Percentiles rank a stretch among this genome's conserved stretches.
phyloP scores from a whole-genome alignment of 2,329 filamentous ascomycete species.

The Fusarium sp. region DNA sequence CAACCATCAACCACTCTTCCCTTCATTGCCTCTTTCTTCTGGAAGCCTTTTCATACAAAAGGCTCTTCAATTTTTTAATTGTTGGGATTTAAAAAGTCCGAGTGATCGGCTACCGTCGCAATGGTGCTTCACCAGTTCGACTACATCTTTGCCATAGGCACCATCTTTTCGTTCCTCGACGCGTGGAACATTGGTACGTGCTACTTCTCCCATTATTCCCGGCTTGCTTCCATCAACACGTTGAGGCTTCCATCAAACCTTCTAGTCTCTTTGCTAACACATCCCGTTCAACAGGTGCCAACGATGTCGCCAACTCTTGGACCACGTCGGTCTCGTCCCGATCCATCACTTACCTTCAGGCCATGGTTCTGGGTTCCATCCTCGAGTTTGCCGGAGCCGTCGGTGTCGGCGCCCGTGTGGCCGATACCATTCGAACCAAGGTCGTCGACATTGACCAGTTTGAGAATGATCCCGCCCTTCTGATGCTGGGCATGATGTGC shows the following conservation, averaged over 20 bases:
- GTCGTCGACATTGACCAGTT: slow-evolving; percentile 62
- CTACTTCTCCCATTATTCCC: neutral
- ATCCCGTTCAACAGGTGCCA: slow-evolving; percentile 34
- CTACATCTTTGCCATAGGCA: slow-evolving; percentile 70
- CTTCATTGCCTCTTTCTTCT: slow-evolving; percentile 17
- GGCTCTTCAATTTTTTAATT: neutral
- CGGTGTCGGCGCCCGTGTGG: slow-evolving; percentile 66
- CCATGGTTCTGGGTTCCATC: slow-evolving; percentile 64
- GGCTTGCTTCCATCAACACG: neutral
- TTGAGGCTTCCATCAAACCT: neutral
- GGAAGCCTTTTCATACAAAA: slow-evolving; percentile 14
- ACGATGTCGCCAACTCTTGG: slow-evolving; percentile 79
- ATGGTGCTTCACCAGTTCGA: slow-evolving; percentile 59
- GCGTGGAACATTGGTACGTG: slow-evolving; percentile 67
- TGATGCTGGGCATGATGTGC: slow-evolving; percentile 68
- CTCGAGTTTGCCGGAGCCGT: slow-evolving; percentile 69
- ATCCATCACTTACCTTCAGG: slow-evolving; percentile 67
- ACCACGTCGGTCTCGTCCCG: slow-evolving; percentile 76
- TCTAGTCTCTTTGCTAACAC: slow-evolving; percentile 13
- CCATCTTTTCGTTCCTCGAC: slow-evolving; percentile 69
- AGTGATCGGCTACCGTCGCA: slow-evolving; percentile 13
- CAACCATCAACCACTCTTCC: slow-evolving; percentile 16
- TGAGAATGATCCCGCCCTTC: slow-evolving; percentile 56
- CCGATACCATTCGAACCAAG: slow-evolving; percentile 68
- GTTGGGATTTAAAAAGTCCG: neutral